Conservation (phyloP, 1,139 yeast genomes). For the Fermentozyma sake region DNA sequence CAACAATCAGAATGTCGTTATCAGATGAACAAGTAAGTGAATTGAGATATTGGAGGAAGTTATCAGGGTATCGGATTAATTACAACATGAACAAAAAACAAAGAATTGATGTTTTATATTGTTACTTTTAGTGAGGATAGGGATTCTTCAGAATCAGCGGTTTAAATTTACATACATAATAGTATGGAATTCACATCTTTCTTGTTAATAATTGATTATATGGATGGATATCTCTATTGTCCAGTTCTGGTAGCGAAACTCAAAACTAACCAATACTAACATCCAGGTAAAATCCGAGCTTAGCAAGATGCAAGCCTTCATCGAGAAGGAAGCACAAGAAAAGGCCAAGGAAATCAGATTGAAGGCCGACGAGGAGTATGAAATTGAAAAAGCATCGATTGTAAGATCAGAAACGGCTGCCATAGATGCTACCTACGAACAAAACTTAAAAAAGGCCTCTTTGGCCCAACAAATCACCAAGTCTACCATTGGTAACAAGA, state of each 20-base stretch:
- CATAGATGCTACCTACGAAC: slow-evolving; percentile 76
- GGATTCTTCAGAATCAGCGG: no score
- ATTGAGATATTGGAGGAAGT: no score
- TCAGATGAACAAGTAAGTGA: slow-evolving; percentile 46
- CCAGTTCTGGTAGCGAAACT: not conserved
- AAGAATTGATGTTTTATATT: no score
- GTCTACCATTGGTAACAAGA: slow-evolving; percentile 92
- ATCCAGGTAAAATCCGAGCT: slow-evolving; percentile 89
- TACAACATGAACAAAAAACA: no score
- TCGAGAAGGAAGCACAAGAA: slow-evolving; percentile 98
- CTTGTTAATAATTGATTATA: slow-evolving; percentile 1
- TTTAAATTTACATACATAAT: no score
- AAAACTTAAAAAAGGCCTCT: slow-evolving; percentile 84
- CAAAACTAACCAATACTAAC: slow-evolving; percentile 12
- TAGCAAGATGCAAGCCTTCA: slow-evolving; percentile 97
- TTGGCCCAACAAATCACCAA: slow-evolving; percentile 93
- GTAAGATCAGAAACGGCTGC: slow-evolving; percentile 90
- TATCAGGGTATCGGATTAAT: no score
- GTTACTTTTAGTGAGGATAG: no score
- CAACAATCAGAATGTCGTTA: slow-evolving; percentile 32
- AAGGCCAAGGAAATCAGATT: slow-evolving; percentile 94
- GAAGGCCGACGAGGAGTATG: slow-evolving; percentile 98
- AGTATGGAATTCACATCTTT: no score
- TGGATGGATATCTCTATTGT: slow-evolving; percentile 1
- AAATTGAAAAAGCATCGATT: slow-evolving; percentile 91